Evolutionary conservation across 306 rosid genomes (phyloP).

Genomic region (Sphenostylis stenocarpa): DNA sequence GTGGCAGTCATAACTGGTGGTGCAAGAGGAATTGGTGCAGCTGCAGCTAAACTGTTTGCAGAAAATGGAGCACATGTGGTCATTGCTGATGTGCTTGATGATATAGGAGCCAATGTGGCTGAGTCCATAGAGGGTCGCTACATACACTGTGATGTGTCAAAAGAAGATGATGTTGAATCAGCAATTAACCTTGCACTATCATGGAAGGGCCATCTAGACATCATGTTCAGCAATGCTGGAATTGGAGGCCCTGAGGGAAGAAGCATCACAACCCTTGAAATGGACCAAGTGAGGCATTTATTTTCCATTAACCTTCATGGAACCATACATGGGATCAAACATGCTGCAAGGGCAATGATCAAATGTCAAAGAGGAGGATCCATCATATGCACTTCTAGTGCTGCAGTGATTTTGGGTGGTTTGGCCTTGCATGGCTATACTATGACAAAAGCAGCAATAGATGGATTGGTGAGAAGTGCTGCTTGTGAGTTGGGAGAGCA

Average conservation of each 20-base stretch:
- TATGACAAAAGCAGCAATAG: slow-evolving; percentile 61
- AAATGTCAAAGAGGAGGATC: slow-evolving; percentile 52
- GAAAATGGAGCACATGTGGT: slow-evolving; percentile 70
- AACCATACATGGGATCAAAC: slow-evolving; percentile 67
- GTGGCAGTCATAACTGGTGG: slow-evolving; percentile 86
- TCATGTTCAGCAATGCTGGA: slow-evolving; percentile 88
- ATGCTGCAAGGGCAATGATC: slow-evolving; percentile 78
- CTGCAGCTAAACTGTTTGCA: slow-evolving; percentile 69
- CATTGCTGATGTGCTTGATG: slow-evolving; percentile 77
- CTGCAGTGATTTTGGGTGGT: slow-evolving; percentile 75
- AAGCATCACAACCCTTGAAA: slow-evolving; percentile 60
- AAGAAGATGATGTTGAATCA: slow-evolving; percentile 68
- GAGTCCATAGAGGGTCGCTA: slow-evolving; percentile 57
- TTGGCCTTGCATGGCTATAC: slow-evolving; percentile 68
- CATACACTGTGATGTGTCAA: slow-evolving; percentile 78
- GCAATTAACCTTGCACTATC: slow-evolving; percentile 53
- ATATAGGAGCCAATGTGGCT: slow-evolving; percentile 53
- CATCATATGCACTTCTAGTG: slow-evolving; percentile 78
- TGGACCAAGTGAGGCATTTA: slow-evolving; percentile 44
- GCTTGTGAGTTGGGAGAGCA: slow-evolving; percentile 81
- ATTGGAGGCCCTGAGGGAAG: slow-evolving; percentile 57
- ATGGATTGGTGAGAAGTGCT: slow-evolving; percentile 61
- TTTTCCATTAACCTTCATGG: slow-evolving; percentile 61
- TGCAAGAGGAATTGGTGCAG: slow-evolving; percentile 87
- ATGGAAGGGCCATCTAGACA: slow-evolving; percentile 75